These are phyloP conservation scores for Simplicillium sp. DNA, from an alignment of 2,329 filamentous ascomycete genomes.

Conservation along the genomic window DNA sequence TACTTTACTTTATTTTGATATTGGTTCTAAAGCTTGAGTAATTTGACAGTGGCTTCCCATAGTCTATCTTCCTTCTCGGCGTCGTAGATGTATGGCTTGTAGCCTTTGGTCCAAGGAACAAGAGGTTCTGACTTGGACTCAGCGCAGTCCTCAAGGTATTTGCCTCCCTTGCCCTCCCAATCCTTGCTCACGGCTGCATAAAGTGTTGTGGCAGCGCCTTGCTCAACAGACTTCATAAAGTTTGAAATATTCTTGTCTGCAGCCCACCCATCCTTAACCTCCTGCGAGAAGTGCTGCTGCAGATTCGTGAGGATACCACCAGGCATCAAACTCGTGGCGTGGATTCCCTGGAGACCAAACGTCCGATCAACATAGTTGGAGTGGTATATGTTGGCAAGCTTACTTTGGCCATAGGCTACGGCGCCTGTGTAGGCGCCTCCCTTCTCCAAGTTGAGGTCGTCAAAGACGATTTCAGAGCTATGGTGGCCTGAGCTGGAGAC, in stretches of 20 bases:
- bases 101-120: no score
- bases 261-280: no score
- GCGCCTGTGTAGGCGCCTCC: slow-evolving; percentile 18
- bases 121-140: no score
- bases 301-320: slow-evolving; percentile 25
- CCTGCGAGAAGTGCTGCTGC: not conserved
- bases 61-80: no score
- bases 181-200: slow-evolving; percentile 27
- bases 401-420: slow-evolving; percentile 33
- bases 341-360: slow-evolving; percentile 29
- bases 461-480: slow-evolving; percentile 18
- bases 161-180: slow-evolving; percentile 30
- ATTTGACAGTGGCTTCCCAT: no score
- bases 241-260: no score
- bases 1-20: no score
- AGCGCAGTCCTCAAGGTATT: slow-evolving; percentile 26
- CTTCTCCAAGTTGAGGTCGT: slow-evolving; percentile 21
- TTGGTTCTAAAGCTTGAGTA: no score
- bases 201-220: slow-evolving; percentile 35
- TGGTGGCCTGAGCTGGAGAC: slow-evolving; percentile 33
- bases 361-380: slow-evolving; percentile 37
- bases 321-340: slow-evolving; percentile 27
- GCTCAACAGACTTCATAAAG: slow-evolving; percentile 7
- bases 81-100: no score
- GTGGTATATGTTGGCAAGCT: slow-evolving; percentile 38